Percentiles rank a stretch among this genome's conserved stretches.
Evolutionary conservation across 2,329 filamentous ascomycete species (phyloP).

Genomic region (Fusarium sp.): DNA sequence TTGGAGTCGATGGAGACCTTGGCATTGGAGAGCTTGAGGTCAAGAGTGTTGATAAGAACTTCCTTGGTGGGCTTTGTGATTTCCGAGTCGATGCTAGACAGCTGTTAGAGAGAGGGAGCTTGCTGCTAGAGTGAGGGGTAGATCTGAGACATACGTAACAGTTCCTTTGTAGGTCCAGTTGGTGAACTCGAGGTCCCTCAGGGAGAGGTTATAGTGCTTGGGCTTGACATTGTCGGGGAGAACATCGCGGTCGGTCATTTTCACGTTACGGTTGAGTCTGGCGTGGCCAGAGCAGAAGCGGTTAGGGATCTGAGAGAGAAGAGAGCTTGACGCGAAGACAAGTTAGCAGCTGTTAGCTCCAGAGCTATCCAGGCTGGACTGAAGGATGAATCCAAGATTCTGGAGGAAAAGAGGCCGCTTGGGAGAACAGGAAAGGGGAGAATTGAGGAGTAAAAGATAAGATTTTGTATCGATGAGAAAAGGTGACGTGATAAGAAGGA

Average conservation of each 20-base stretch:
- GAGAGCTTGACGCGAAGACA: conserved; percentile 28
- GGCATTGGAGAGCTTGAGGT: conserved; percentile 75
- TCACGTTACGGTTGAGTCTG: conserved; percentile 47
- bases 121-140: conserved; percentile 17
- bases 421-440: neutral
- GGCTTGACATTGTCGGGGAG: conserved; percentile 76
- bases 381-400: conserved; percentile 14
- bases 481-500: conserved; percentile 11
- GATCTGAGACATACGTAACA: conserved; percentile 60
- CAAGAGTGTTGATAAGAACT: conserved; percentile 83
- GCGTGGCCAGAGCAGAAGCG: conserved; percentile 50
- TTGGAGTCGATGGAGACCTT: conserved; percentile 67
- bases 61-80: conserved; percentile 75
- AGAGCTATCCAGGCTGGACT: conserved; percentile 22
- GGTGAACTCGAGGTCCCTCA: conserved; percentile 80
- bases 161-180: conserved; percentile 81
- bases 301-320: conserved; percentile 41
- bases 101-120: conserved; percentile 19
- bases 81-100: conserved; percentile 72
- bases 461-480: neutral
- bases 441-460: conserved; percentile 10
- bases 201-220: conserved; percentile 81
- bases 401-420: neutral
- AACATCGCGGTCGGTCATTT: conserved; percentile 67
- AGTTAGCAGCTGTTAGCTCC: conserved; percentile 37